Percentiles rank a stretch among this genome's conserved stretches.
phyloP scores from a whole-genome alignment of 2,329 filamentous ascomycete species.

The Cladophialophora chaetospira region DNA sequence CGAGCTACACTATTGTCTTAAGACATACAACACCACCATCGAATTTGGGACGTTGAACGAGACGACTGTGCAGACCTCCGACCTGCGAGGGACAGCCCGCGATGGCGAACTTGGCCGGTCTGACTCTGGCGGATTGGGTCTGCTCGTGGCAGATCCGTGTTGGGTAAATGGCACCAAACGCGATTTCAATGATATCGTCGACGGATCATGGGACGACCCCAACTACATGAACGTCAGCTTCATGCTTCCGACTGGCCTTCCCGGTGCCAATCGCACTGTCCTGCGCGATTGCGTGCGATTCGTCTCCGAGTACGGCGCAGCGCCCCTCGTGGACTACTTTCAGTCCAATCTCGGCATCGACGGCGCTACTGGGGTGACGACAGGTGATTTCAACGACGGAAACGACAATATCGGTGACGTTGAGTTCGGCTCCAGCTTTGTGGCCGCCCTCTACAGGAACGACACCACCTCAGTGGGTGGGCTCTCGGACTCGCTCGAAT shows the following conservation, averaged over 20 bases:
- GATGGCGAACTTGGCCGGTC: background rate
- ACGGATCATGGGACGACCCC: background rate
- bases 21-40: background rate
- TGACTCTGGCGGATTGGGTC: background rate
- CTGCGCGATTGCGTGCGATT: background rate
- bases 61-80: background rate
- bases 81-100: background rate
- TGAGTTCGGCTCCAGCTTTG: background rate
- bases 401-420: background rate
- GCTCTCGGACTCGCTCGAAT: background rate
- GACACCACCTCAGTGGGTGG: background rate
- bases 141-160: background rate
- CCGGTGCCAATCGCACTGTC: background rate
- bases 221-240: background rate
- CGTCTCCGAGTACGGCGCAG: background rate
- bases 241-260: background rate
- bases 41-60: background rate
- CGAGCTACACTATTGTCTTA: background rate
- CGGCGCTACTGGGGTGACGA: background rate
- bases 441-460: background rate
- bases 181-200: background rate
- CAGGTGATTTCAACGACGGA: background rate
- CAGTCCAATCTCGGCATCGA: background rate
- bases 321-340: background rate
- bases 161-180: background rate